These are phyloP conservation scores for Eucalyptus regnans DNA, from an alignment of 345 rosid genomes.

Conservation along the genomic window DNA sequence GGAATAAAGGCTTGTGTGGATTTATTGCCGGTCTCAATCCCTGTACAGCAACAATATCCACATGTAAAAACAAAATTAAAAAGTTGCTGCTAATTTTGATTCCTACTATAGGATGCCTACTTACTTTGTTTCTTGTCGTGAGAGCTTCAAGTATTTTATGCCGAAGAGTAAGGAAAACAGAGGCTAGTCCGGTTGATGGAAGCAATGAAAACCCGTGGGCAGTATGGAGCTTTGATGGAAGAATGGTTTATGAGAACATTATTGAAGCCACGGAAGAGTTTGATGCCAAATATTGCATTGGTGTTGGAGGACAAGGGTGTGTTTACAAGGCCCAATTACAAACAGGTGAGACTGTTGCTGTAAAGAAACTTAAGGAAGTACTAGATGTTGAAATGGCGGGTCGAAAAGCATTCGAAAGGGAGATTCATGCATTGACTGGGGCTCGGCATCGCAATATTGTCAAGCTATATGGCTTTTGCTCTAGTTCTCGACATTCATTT, in stretches of 20 bases:
- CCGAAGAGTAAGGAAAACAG: not conserved
- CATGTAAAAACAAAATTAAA: not conserved
- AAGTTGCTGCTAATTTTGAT: not conserved
- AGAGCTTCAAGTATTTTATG: not conserved
- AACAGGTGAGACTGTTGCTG: not conserved
- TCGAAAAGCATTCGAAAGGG: constrained; percentile 4
- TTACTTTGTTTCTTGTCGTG: not conserved
- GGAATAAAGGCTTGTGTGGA: constrained; percentile 14
- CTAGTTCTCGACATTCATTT: not conserved
- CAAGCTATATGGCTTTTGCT: not conserved
- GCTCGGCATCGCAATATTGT: not conserved
- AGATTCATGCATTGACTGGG: not conserved
- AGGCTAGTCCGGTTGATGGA: not conserved
- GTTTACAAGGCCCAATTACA: constrained; percentile 1
- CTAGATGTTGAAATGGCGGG: not conserved
- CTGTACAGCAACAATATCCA: not conserved
- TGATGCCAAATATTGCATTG: constrained; percentile 2
- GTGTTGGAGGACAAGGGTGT: constrained; percentile 2
- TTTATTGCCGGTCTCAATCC: not conserved
- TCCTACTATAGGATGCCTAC: not conserved
- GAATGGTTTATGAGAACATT: constrained; percentile 1
- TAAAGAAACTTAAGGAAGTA: constrained; percentile 1
- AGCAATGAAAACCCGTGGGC: not conserved
- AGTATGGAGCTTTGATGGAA: not conserved
- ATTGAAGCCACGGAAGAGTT: constrained; percentile 2